Conservation (phyloP, 2,329 filamentous ascomycete genomes). For the Pseudocercospora vitis region DNA sequence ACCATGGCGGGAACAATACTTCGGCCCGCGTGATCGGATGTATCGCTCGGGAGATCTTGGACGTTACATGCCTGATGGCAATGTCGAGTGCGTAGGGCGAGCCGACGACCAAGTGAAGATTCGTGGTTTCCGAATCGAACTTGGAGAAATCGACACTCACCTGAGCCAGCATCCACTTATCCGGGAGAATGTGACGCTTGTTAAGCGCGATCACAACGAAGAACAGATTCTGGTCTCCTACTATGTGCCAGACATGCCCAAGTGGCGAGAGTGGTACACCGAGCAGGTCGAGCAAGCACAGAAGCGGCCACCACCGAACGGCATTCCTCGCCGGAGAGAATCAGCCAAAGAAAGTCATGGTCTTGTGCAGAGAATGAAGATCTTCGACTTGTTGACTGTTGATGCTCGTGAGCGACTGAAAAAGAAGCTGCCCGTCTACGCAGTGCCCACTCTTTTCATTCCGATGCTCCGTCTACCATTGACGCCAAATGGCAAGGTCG, state of each 20-base stretch:
- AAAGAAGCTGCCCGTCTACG: conserved; percentile 69
- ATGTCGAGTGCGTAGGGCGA: conserved; percentile 75
- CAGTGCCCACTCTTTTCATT: conserved; percentile 73
- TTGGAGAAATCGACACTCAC: conserved; percentile 87
- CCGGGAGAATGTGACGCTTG: conserved; percentile 80
- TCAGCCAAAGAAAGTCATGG: conserved; percentile 36
- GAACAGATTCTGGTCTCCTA: conserved; percentile 87
- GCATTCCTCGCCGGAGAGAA: conserved; percentile 25
- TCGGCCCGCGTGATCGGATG: conserved; percentile 78
- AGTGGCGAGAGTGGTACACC: conserved; percentile 70
- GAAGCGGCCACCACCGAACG: conserved; percentile 21
- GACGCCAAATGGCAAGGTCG: conserved; percentile 85
- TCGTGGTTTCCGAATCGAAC: conserved; percentile 90
- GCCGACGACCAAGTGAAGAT: conserved; percentile 93
- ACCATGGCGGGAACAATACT: conserved; percentile 75
- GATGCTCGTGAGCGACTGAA: conserved; percentile 68
- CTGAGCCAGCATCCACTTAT: conserved; percentile 72
- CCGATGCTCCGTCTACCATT: conserved; percentile 70
- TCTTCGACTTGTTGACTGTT: conserved; percentile 61
- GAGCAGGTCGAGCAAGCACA: conserved; percentile 36
- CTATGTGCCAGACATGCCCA: conserved; percentile 75
- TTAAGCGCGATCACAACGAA: conserved; percentile 79
- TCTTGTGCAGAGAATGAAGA: conserved; percentile 48
- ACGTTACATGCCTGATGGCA: conserved; percentile 67
- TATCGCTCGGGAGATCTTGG: conserved; percentile 89